phyloP scores from a whole-genome alignment of 148 eudicot species.

The Vaccinium corymbosum region DNA sequence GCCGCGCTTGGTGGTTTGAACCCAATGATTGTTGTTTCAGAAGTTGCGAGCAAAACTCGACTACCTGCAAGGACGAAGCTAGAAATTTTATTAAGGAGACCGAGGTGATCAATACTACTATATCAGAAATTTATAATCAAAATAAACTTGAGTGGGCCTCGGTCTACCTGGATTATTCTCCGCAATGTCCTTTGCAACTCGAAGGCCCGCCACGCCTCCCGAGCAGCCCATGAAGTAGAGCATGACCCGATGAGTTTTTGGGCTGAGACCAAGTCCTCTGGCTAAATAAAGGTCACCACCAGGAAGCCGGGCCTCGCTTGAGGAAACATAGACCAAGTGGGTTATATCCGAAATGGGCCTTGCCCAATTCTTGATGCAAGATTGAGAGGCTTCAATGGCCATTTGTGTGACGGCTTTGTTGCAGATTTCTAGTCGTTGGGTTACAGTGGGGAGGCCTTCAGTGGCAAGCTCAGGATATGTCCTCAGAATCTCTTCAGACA shows the following conservation, averaged over 20 bases:
- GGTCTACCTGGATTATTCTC: conserved; percentile 81
- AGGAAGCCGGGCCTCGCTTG: conserved; percentile 87
- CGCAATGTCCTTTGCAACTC: conserved; percentile 88
- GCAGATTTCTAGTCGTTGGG: conserved; percentile 84
- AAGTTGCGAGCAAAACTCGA: conserved; percentile 74
- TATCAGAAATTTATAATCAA: neutral
- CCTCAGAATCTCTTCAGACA: conserved; percentile 88
- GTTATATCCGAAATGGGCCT: conserved; percentile 72
- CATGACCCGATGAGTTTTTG: conserved; percentile 67
- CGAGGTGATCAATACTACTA: neutral
- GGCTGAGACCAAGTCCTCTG: conserved; percentile 71
- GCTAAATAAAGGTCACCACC: conserved; percentile 91
- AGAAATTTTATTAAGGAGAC: neutral
- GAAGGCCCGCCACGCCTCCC: conserved; percentile 88
- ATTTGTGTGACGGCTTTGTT: conserved; percentile 85
- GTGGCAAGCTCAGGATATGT: conserved; percentile 83
- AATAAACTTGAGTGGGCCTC: neutral
- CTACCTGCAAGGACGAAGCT: conserved; percentile 23
- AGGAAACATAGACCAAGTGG: conserved; percentile 92
- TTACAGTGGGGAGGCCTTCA: conserved; percentile 81
- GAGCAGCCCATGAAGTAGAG: conserved; percentile 91
- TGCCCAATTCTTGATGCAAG: conserved; percentile 79
- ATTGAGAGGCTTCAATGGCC: conserved; percentile 84
- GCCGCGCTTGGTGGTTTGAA: conserved; percentile 75
- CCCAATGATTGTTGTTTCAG: conserved; percentile 87